A percentile compares a stretch with the other conserved stretches of the same genome.
These are phyloP conservation scores for Heterobasidion annosum DNA, from an alignment of 1,284 basidiomycete genomes.

Conservation along the genomic window DNA sequence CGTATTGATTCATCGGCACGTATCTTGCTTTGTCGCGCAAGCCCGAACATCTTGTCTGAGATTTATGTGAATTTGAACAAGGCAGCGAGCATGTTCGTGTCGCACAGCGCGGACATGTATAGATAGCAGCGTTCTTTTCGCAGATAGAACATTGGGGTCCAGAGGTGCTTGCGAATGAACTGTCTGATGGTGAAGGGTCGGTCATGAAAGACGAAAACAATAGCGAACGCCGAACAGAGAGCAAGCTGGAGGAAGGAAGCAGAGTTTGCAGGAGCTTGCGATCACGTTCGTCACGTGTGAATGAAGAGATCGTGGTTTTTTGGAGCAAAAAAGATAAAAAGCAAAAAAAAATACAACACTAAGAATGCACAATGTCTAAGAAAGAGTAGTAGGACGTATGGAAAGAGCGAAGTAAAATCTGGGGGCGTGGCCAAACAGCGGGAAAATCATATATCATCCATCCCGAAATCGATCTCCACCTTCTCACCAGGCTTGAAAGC, in stretches of 20 bases:
- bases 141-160: slow-evolving; percentile 39
- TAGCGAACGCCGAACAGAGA: not conserved
- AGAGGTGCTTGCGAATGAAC: not conserved
- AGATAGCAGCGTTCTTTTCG: slow-evolving; percentile 39
- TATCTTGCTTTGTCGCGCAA: slow-evolving; percentile 65
- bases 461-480: slow-evolving; percentile 80
- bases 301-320: not conserved
- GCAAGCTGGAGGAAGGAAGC: too few relatives aligned
- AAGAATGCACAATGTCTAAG: not conserved
- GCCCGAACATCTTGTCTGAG: slow-evolving; percentile 56
- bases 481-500: slow-evolving; percentile 99
- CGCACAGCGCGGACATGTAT: slow-evolving; percentile 77
- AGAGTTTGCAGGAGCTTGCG: not conserved
- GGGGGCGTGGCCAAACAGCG: not conserved
- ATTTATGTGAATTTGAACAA: slow-evolving; percentile 71
- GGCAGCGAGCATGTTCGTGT: slow-evolving; percentile 63
- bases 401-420: not conserved
- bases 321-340: not conserved
- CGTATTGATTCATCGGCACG: slow-evolving; percentile 73
- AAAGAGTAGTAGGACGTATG: not conserved
- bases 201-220: not conserved
- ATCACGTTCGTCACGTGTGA: not conserved
- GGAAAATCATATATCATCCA: slow-evolving; percentile 70
- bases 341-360: slow-evolving; percentile 4
- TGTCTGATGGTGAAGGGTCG: not conserved